Conservation (phyloP, 169 alveolate genomes). For the Plasmodium falciparum region DNA sequence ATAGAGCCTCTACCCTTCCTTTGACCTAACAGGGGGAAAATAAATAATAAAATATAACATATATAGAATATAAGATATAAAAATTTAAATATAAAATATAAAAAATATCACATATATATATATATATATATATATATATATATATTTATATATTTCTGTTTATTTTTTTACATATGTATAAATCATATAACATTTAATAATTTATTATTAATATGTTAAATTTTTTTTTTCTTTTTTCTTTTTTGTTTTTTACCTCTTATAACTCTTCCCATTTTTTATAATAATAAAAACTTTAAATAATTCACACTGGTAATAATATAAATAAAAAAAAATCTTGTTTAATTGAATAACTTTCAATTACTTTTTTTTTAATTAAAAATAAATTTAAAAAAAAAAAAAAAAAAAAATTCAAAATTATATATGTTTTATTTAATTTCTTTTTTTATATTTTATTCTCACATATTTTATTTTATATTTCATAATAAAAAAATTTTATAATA, state of each 20-base stretch:
- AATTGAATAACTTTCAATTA: slow-evolving; percentile 2
- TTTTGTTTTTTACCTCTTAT: slow-evolving; percentile 43
- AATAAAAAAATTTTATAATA: no score
- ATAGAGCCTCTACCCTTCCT: slow-evolving; percentile 98
- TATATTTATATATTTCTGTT: neutral
- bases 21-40: slow-evolving; percentile 89
- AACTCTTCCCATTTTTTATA: slow-evolving; percentile 69
- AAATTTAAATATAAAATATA: no score
- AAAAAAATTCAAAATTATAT: no score
- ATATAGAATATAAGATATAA: neutral
- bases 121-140: neutral
- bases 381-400: no score
- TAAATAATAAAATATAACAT: neutral
- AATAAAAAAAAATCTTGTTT: neutral
- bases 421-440: no score
- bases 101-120: neutral
- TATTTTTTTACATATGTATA: no score
- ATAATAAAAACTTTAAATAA: neutral
- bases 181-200: no score
- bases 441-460: no score
- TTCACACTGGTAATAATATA: neutral
- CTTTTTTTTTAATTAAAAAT: no score
- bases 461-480: no score
- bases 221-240: no score
- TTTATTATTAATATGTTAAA: no score